These are phyloP conservation scores for Amphicarpaea edgeworthii DNA, from an alignment of 306 rosid species.

Conservation along the genomic window DNA sequence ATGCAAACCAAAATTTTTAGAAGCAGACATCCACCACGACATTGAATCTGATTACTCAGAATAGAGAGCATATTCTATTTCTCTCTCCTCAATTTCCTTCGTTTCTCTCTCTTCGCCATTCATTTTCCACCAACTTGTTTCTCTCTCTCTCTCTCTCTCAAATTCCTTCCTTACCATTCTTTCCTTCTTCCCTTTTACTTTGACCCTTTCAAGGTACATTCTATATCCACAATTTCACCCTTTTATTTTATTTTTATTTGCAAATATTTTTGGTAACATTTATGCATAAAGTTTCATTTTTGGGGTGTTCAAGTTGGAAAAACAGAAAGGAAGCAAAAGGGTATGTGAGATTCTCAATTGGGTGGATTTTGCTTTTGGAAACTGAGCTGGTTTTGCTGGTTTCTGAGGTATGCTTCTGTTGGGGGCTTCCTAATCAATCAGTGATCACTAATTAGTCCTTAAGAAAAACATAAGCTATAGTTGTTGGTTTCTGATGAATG, in stretches of 20 bases:
- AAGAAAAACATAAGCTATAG: background rate
- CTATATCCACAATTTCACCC: background rate
- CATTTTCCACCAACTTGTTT: conserved; percentile 6
- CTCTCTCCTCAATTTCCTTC: conserved; percentile 2
- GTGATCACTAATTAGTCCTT: conserved; percentile 25
- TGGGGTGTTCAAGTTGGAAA: conserved; percentile 30
- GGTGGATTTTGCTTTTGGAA: conserved; percentile 6
- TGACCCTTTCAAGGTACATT: conserved; percentile 36
- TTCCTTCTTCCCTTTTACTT: conserved; percentile 6
- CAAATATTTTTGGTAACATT: background rate
- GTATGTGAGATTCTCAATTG: conserved; percentile 31
- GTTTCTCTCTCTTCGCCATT: conserved; percentile 13
- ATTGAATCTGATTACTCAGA: conserved; percentile 18
- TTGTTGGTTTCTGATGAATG: background rate
- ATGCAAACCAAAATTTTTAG: background rate
- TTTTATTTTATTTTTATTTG: background rate
- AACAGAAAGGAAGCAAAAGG: conserved; percentile 6
- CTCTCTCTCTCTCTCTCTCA: conserved; percentile 22
- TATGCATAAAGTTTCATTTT: conserved; percentile 7
- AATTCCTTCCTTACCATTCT: conserved; percentile 16
- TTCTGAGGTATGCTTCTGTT: conserved; percentile 16
- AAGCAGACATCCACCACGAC: conserved; percentile 20
- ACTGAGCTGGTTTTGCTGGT: conserved; percentile 1
- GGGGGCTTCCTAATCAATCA: conserved; percentile 10
- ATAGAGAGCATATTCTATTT: conserved; percentile 1